Conservation (phyloP, 441 rosid species). For the Gossypium schwendimanii region DNA sequence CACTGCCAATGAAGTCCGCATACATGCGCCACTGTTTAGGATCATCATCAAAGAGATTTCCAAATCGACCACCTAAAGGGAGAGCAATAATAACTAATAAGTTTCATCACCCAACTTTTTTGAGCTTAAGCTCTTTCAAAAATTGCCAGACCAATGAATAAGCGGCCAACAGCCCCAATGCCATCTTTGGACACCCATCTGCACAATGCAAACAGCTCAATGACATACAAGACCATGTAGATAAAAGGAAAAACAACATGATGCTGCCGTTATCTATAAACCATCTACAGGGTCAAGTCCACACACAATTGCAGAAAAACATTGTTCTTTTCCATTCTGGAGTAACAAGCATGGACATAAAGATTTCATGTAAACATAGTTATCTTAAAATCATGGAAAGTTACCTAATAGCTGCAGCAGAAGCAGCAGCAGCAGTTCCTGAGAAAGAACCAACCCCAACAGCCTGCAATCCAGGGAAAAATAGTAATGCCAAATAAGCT, state of each 20-base stretch:
- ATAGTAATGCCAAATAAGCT: neutral
- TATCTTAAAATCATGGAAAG: neutral
- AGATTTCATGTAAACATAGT: neutral
- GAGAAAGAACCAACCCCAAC: slow-evolving; percentile 88
- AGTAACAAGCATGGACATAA: neutral
- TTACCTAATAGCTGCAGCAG: slow-evolving; percentile 95
- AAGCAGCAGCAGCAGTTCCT: slow-evolving; percentile 73
- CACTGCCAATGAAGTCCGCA: slow-evolving; percentile 96
- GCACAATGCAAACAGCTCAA: slow-evolving; percentile 25
- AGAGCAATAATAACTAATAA: slow-evolving; percentile 17
- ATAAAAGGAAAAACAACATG: neutral
- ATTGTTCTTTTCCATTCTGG: neutral
- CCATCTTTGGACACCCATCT: slow-evolving; percentile 99
- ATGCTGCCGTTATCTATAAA: neutral
- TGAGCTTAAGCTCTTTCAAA: slow-evolving; percentile 10
- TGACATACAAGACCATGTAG: slow-evolving; percentile 15
- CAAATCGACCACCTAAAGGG: slow-evolving; percentile 81
- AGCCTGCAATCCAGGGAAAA: slow-evolving; percentile 45
- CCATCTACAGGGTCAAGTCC: neutral
- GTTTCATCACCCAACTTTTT: slow-evolving; percentile 13
- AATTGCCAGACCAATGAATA: slow-evolving; percentile 68
- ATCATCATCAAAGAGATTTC: slow-evolving; percentile 87
- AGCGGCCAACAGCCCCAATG: slow-evolving; percentile 91
- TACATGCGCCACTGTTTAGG: slow-evolving; percentile 99
- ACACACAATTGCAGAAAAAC: neutral